A percentile compares a stretch with the other conserved stretches of the same genome.
These are phyloP conservation scores for Lentinula aciculospora DNA, from an alignment of 768 basidiomycete species.

Conservation along the genomic window DNA sequence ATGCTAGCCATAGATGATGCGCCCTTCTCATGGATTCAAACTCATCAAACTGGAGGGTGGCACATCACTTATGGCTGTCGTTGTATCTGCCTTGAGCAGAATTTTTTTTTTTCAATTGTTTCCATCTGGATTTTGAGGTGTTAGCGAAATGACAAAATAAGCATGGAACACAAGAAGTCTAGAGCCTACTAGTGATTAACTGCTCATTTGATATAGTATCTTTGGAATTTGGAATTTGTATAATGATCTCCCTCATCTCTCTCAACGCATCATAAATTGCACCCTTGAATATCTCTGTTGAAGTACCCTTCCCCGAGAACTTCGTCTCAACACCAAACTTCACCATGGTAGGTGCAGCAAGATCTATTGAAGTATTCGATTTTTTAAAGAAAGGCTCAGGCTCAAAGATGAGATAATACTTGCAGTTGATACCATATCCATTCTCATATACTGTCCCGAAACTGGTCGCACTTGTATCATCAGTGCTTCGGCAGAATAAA, in stretches of 20 bases:
- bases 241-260: slow-evolving; percentile 63
- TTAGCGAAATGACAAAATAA: too few species aligned
- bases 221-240: background rate
- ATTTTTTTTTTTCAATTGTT: too few species aligned
- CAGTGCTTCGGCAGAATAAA: background rate
- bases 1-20: background rate
- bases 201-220: background rate
- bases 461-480: slow-evolving; percentile 26
- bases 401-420: slow-evolving; percentile 17
- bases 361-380: slow-evolving; percentile 42
- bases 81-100: too few species aligned
- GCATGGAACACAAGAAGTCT: too few species aligned
- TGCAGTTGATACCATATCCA: slow-evolving; percentile 94
- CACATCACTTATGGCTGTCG: background rate
- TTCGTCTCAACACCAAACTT: slow-evolving; percentile 97
- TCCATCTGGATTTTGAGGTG: too few species aligned
- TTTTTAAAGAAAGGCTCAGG: background rate
- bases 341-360: slow-evolving; percentile 70
- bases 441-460: slow-evolving; percentile 80
- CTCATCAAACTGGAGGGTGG: too few species aligned
- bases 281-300: slow-evolving; percentile 61
- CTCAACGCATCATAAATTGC: slow-evolving; percentile 55
- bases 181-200: background rate
- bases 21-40: background rate
- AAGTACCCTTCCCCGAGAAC: slow-evolving; percentile 59